Percentiles rank a stretch among this genome's conserved stretches.
Evolutionary conservation across 1,284 basidiomycete species (phyloP).

Genomic region (Sphaerobolus stellatus): DNA sequence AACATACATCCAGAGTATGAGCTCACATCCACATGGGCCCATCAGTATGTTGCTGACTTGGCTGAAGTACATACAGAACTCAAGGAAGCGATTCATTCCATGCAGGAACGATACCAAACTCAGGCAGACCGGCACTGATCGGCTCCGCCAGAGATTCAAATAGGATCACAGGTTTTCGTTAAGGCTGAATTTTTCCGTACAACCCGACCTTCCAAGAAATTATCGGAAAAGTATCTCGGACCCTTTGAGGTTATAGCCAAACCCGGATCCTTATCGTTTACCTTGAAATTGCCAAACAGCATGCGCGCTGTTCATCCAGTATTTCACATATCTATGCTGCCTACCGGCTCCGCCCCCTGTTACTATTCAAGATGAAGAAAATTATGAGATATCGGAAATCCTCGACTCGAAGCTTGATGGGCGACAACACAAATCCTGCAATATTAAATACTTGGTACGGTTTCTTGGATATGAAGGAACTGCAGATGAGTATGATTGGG

Average conservation of each 20-base stretch:
- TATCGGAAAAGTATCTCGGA: slow-evolving; percentile 36
- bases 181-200: slow-evolving; percentile 9
- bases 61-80: slow-evolving; percentile 3
- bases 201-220: slow-evolving; percentile 30
- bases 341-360: slow-evolving; percentile 28
- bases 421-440: neutral
- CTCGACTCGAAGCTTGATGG: slow-evolving; percentile 22
- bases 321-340: slow-evolving; percentile 41
- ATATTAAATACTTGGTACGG: slow-evolving; percentile 18
- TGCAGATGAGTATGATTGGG: slow-evolving; percentile 19
- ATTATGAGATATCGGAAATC: slow-evolving; percentile 26
- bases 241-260: slow-evolving; percentile 33
- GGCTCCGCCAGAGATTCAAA: neutral
- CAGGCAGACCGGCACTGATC: neutral
- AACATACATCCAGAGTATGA: slow-evolving; percentile 28
- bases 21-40: slow-evolving; percentile 20
- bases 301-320: slow-evolving; percentile 25
- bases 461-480: slow-evolving; percentile 24
- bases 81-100: slow-evolving; percentile 27
- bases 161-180: neutral
- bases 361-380: slow-evolving; percentile 20
- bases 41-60: slow-evolving; percentile 23
- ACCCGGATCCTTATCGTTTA: slow-evolving; percentile 2
- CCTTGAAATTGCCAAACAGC: neutral
- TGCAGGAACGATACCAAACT: slow-evolving; percentile 35